A percentile compares a stretch with the other conserved stretches of the same genome.
These are phyloP conservation scores for Protoeuglena noctilucae DNA, from an alignment of 139 green algal species.

Conservation along the genomic window DNA sequence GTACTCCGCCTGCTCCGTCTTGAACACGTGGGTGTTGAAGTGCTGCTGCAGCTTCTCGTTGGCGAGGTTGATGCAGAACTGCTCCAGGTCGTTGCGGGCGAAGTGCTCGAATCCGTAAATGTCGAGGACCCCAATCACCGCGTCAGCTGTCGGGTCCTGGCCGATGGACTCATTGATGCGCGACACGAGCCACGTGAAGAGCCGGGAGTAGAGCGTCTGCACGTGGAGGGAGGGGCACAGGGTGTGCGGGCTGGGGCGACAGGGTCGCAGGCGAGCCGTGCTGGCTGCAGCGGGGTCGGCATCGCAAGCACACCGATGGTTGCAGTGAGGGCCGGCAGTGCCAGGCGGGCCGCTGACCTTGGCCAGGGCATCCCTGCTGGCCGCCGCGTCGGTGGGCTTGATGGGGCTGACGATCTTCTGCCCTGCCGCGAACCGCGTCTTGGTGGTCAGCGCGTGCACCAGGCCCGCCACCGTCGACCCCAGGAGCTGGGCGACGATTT, in stretches of 20 bases:
- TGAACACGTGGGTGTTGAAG: slow-evolving; percentile 99
- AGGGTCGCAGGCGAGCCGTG: too few relatives aligned
- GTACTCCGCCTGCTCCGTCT: slow-evolving; percentile 98
- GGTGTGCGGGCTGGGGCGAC: too few relatives aligned
- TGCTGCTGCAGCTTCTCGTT: slow-evolving; percentile 99
- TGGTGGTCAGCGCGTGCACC: background rate
- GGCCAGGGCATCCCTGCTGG: slow-evolving; percentile 82
- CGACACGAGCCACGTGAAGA: slow-evolving; percentile 94
- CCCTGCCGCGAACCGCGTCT: background rate
- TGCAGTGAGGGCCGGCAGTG: too few relatives aligned
- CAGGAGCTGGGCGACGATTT: slow-evolving; percentile 19
- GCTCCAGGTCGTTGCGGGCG: slow-evolving; percentile 80
- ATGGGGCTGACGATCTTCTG: slow-evolving; percentile 85
- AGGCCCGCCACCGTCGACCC: too few relatives aligned
- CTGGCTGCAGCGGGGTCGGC: too few relatives aligned
- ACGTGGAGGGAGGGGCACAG: too few relatives aligned
- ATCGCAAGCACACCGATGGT: too few relatives aligned
- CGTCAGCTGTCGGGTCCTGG: slow-evolving; percentile 34
- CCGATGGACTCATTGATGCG: slow-evolving; percentile 57
- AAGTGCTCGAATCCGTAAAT: slow-evolving; percentile 95
- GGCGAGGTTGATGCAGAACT: slow-evolving; percentile 98
- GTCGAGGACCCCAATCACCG: slow-evolving; percentile 78
- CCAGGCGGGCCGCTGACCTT: too few relatives aligned
- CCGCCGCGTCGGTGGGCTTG: slow-evolving; percentile 49
- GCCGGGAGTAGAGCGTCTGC: slow-evolving; percentile 80